Base-by-base conservation (phyloP, 345 rosid genomes). In the Populus euphratica region DNA sequence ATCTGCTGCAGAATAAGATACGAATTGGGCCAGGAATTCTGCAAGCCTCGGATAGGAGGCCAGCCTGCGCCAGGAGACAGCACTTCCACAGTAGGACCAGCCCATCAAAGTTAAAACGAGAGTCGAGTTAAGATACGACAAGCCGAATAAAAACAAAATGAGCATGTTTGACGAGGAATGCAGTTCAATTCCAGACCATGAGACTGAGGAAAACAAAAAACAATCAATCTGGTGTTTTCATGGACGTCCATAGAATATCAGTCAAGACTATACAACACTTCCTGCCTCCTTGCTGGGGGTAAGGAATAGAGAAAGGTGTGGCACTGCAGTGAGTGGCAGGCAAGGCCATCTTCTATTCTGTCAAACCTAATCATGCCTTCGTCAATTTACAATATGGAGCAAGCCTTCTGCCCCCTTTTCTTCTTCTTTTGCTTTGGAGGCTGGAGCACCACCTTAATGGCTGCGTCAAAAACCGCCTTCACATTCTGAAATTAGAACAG, bases 391-490 rank as follows among this genome's bases (percentile, higher is more conserved):
- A 77, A 65, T 73, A 81, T 81, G 33, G 78, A 81, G 61, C 84
- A 77, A 35, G 49, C 43, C 56, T 52, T 77, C 31, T 81, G 78
- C 7, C 80, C 81, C 71, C 74, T 77, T 49, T 74, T 81, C 76
- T 74, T 81, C 78, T 74, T 81, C 78, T 73, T 81, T 73, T 77
- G 81, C 72, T 81, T 81, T 21, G 84, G 84, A n/a, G 84, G 81
- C 69, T 81, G 81, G 31, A 81, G 78, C 35, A 77, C 84, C 44
- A 81, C 81, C 52, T 76, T 81, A 16, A 81, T 77, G 74, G 84
- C 84, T 10, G 84, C 81, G 74, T 81, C 84, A 64, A 81, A 81
- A 63, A 81, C 84, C 2, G 49, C 81, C 75, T 81, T 77, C 72
- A 81, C 84, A 64, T 81, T 81, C 84, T 81, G 81, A 69, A 73